Evolutionary conservation across 495 filamentous ascomycete genomes (phyloP).

Genomic region (Daldinia decipiens): DNA sequence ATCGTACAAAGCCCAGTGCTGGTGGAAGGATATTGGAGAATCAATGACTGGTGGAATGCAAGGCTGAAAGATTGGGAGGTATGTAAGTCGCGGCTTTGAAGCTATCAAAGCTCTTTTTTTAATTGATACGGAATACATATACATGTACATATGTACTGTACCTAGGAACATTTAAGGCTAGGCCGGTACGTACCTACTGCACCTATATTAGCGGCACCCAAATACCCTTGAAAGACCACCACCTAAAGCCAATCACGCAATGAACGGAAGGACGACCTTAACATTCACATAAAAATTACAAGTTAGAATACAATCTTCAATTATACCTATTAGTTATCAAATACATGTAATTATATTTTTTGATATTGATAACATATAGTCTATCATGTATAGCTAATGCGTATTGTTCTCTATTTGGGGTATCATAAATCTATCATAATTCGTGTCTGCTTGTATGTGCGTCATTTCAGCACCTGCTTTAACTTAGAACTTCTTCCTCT

Average conservation of each 20-base stretch:
- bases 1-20: conserved; percentile 10
- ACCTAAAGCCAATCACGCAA: neutral
- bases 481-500: conserved; percentile 48
- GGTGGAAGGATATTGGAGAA: neutral
- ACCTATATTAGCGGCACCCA: conserved; percentile 9
- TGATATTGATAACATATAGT: too few relatives aligned
- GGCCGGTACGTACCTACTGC: conserved; percentile 28
- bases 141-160: too few relatives aligned
- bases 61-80: conserved; percentile 9
- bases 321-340: neutral
- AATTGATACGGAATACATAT: too few relatives aligned
- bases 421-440: conserved; percentile 36
- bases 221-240: neutral
- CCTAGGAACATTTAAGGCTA: conserved; percentile 8
- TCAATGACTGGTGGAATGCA: neutral
- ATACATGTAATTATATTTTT: neutral
- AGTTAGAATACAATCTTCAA: neutral
- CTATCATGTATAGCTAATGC: neutral
- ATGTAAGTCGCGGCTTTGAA: conserved; percentile 35
- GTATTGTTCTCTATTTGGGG: conserved; percentile 23
- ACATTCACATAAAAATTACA: neutral
- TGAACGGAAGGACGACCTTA: neutral
- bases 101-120: conserved; percentile 31
- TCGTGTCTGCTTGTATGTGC: neutral
- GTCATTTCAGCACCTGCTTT: conserved; percentile 43